Base-by-base conservation (phyloP, 2,329 filamentous ascomycete genomes). In the Escovopsis sp. region DNA sequence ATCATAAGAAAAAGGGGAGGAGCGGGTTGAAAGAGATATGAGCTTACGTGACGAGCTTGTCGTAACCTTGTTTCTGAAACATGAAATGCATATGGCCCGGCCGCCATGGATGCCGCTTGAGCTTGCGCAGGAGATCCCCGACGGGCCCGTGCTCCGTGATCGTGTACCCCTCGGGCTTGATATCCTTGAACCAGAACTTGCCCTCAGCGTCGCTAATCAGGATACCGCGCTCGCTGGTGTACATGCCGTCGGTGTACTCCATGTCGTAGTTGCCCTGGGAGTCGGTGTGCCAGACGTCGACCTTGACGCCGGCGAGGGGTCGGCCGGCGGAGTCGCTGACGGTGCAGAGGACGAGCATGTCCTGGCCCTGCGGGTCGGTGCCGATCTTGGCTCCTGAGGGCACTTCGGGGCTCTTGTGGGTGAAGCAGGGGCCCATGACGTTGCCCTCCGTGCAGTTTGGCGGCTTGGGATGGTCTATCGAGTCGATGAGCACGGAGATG, bases 1-100 rank as follows among this genome's bases (percentile, higher is more conserved):
- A 31, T 21, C 13, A 30, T 31, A 15, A 27, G 30, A 31, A 31
- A 16, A 31, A 13, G 6, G 14, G 25, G 11, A 10, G 21, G 29
- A 12, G 15, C 12, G 17, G 29, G 30, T 12, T n/a, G n/a, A n/a
- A n/a, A n/a, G n/a, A n/a, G n/a, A n/a, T n/a, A n/a, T n/a, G n/a
- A n/a, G 75, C 76, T 43, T 63, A 87, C 81, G 84, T 92, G 50
- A 90, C 79, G 47, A 93, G 57, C 52, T 79, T 72, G 61, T 93
- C 84, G 60, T 72, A 86, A 0, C 81, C 80, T 25, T 66, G 56
- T 62, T 84, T 86, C 51, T 78, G 73, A 58, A 93, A 86, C 81
- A 92, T 90, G 48, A 90, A 90, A 55, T 90, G 83, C 65, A 88
- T 71, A 55, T 90, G 83, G 15, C 76, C 72, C 1, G 83, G 84